These are phyloP conservation scores for Corchorus olitorius DNA, from an alignment of 345 rosid species.

Conservation along the genomic window DNA sequence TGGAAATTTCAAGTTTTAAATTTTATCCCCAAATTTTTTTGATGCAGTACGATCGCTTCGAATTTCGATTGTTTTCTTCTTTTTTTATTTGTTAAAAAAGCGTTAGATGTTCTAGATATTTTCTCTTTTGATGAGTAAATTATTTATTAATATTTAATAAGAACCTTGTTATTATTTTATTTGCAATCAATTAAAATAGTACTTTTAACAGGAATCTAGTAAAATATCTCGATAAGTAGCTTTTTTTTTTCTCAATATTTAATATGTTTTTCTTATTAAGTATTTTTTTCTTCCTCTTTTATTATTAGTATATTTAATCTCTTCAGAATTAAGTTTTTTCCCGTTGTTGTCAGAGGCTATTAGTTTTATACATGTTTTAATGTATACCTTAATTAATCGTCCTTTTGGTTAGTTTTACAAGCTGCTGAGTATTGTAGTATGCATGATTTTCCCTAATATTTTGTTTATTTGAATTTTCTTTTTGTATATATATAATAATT, in stretches of 20 bases:
- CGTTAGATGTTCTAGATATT: not conserved
- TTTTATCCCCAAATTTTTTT: not conserved
- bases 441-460: no score
- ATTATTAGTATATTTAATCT: no score
- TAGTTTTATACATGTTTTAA: no score
- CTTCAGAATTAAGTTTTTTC: no score
- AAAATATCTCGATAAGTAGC: not conserved
- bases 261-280: not conserved
- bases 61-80: not conserved
- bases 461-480: no score
- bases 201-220: not conserved
- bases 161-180: not conserved
- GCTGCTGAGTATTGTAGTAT: no score
- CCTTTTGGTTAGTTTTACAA: no score
- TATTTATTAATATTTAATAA: not conserved
- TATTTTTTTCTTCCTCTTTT: not conserved
- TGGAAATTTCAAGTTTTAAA: not conserved
- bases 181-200: not conserved
- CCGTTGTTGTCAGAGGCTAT: no score
- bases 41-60: not conserved
- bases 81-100: no score
- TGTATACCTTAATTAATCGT: no score
- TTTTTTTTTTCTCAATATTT: not conserved
- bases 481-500: not conserved
- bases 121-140: not conserved